phyloP scores from a whole-genome alignment of 345 rosid genomes.

The Erodium maritimum region DNA sequence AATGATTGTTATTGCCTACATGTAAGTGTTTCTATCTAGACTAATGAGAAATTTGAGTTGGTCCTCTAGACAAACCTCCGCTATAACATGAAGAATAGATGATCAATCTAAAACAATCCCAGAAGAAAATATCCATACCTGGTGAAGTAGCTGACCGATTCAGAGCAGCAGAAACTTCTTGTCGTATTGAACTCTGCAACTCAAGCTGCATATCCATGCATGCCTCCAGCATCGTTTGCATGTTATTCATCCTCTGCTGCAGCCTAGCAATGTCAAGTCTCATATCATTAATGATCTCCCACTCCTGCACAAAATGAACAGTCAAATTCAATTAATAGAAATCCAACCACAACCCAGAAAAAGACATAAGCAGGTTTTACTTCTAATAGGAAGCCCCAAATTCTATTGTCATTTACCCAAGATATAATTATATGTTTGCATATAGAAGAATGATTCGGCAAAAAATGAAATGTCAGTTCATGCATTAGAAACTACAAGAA shows the following conservation, averaged over 20 bases:
- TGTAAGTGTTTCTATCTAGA: not conserved
- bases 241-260: conserved; percentile 85
- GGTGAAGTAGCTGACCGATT: conserved; percentile 41
- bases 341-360: too few species aligned
- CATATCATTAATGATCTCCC: conserved; percentile 72
- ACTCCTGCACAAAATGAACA: conserved; percentile 40
- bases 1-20: not conserved
- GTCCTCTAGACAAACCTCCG: not conserved
- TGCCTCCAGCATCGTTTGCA: conserved; percentile 86
- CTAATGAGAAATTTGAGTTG: not conserved
- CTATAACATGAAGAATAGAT: not conserved
- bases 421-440: not conserved
- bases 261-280: conserved; percentile 85
- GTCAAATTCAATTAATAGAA: not conserved
- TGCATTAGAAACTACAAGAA: too few species aligned
- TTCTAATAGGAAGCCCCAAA: too few species aligned
- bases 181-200: conserved; percentile 80
- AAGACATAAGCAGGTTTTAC: not conserved
- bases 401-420: not conserved
- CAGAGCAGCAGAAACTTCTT: conserved; percentile 81
- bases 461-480: too few species aligned
- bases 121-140: conserved; percentile 27
- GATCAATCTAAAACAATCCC: not conserved
- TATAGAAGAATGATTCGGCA: not conserved
- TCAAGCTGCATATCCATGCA: conserved; percentile 99